A percentile compares a stretch with the other conserved stretches of the same genome.
phyloP scores from a whole-genome alignment of 2,329 filamentous ascomycete species.

The Arthroderma uncinatum region DNA sequence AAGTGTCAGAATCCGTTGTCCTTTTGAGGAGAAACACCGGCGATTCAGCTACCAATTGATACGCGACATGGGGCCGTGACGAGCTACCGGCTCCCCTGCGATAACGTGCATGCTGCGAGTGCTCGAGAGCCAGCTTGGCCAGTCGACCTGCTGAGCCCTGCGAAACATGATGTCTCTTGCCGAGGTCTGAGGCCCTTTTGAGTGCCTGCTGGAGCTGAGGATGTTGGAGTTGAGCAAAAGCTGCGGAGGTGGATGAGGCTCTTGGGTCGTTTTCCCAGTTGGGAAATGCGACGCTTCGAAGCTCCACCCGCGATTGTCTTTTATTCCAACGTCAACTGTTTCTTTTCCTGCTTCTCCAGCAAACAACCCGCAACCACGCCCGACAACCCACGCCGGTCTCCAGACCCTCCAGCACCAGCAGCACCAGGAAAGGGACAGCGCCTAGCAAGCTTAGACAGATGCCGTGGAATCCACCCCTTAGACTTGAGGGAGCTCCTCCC shows the following conservation, averaged over 20 bases:
- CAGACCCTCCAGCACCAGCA: no score
- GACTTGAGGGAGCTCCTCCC: background rate
- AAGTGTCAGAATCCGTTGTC: background rate
- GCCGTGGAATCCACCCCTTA: background rate
- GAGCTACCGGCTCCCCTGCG: background rate
- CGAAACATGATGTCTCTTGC: background rate
- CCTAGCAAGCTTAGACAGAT: background rate
- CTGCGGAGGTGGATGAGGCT: background rate
- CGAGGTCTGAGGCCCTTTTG: background rate
- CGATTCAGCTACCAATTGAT: background rate
- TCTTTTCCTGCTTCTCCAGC: background rate
- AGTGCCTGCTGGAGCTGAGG: background rate
- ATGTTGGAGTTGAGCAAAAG: background rate
- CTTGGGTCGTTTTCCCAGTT: background rate
- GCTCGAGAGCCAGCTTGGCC: background rate
- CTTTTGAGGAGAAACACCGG: background rate
- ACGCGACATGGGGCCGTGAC: background rate
- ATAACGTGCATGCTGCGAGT: conserved; percentile 1
- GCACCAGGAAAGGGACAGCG: background rate
- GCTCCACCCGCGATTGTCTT: conserved; percentile 1
- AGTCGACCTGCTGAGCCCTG: background rate
- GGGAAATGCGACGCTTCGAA: background rate
- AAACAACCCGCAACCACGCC: background rate
- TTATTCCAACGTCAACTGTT: conserved; percentile 1
- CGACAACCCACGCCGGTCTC: no score